These are phyloP conservation scores for Jacaranda mimosifolia DNA, from an alignment of 257 asterid species.

Conservation along the genomic window DNA sequence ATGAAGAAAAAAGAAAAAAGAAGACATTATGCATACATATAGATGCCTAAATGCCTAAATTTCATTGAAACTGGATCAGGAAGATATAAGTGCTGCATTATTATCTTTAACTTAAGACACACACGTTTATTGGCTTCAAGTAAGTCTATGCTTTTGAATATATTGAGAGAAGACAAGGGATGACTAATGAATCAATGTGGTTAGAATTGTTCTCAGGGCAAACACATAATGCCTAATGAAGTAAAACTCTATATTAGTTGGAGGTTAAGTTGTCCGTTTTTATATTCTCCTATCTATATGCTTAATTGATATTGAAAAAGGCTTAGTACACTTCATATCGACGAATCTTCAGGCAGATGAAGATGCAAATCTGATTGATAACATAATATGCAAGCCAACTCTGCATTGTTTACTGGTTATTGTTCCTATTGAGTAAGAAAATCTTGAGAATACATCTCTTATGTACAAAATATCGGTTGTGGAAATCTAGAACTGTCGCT, in stretches of 20 bases:
- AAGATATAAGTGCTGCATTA: too few species aligned
- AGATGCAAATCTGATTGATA: not conserved
- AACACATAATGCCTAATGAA: slow-evolving; percentile 11
- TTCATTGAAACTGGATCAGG: too few species aligned
- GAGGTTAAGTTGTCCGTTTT: not conserved
- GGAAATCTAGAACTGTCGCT: slow-evolving; percentile 17
- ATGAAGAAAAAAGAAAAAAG: too few species aligned
- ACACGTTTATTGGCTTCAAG: too few species aligned
- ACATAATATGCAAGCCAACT: not conserved
- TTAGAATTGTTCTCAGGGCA: too few species aligned
- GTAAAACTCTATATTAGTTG: not conserved
- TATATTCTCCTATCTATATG: slow-evolving; percentile 12
- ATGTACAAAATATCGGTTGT: not conserved
- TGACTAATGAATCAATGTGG: too few species aligned
- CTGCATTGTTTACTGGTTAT: not conserved
- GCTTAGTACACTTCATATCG: not conserved
- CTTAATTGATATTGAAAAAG: not conserved
- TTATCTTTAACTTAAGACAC: too few species aligned
- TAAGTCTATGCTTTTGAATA: too few species aligned
- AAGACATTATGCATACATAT: too few species aligned
- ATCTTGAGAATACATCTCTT: not conserved
- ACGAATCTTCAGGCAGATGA: not conserved
- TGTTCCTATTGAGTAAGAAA: not conserved
- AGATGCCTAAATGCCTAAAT: too few species aligned
- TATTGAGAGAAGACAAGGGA: too few species aligned